Base-by-base conservation (phyloP, 1,139 yeast genomes). In the Sugiyamaella japonica region DNA sequence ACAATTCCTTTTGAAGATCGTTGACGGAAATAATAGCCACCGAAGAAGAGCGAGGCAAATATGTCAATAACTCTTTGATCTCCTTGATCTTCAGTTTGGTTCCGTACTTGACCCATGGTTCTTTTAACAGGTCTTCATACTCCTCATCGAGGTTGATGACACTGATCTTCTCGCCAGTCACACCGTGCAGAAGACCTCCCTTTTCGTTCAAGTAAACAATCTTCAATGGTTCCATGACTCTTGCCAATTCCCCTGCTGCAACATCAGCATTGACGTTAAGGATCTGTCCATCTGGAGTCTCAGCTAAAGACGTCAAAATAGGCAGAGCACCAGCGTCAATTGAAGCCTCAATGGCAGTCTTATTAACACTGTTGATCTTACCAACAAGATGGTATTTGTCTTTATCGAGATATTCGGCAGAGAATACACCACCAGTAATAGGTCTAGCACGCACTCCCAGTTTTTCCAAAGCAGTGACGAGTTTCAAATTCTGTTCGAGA, bases 381-480 rank as follows among this genome's bases (percentile, higher is more conserved):
- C 99, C 99, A 51, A 93, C 99, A 56, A 93, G 79, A 69, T 91
- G 85, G 74, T 93, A 93, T 72, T 90, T 91, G 8, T 86, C 90
- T 72, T 89, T 80, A 70, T 93, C 97, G 63, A 93, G 79, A 71
- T 89, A 93, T 49, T 89, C 90, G 50, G 99, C 99, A 56, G 86
- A 83, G 74, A 93, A 95, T 13, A 95, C 99, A 65, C 99, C 99
- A 42, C 96, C 95, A 48, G 98, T 93, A 66, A 93, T 93, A 54
- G 99, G 99, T 73, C 99, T 84, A 17, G 99, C 98, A 62, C 90
- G 93, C 53, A 95, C 99, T 48, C 99, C 99, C 81, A 89, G 82
- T 70, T 88, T 85, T 72, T 95, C 99, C 60, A 93, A 79, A 36
- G 99, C 99, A 52, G 97, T 95, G 28, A 95, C 99, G 55, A 93